Evolutionary conservation across 139 green algal species (phyloP), one percentile per base, ranked within the genome.

Genomic region (Gonium pectorale): DNA sequence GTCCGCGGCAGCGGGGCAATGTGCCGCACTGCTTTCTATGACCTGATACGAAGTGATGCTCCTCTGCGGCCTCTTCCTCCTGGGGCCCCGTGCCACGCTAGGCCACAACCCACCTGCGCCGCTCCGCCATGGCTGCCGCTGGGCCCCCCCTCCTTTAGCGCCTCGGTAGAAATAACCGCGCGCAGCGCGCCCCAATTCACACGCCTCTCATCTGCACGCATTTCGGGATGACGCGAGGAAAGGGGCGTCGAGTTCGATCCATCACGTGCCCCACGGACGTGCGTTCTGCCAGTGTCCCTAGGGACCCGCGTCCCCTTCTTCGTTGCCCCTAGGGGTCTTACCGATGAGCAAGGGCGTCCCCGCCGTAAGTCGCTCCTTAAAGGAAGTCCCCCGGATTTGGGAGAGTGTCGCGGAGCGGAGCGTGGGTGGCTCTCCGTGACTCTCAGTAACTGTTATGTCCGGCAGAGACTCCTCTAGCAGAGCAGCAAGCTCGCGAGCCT

Each of bases 401-500:
- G 73, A 63, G 26, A 54, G 63, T 3, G 73, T 68, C 27, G 46
- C 41, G 2, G 35, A 51, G 8, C 73, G 44, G 9, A 31, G 41
- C 1, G 59, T 2, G 27, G 24, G 8, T 2, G 21, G 40, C 41
- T 59, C 49, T 8, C 27, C 40, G 17, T n/a, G 26, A n/a, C 56
- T 38, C 35, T 70, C 27, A n/a, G n/a, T n/a, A 43, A 95, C 56
- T 27, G 83, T 79, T 33, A 95, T 83, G 35, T 80, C 80, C 15
- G 93, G 89, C 0, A 91, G 81, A 0, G 89, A 88, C 84, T 96
- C 93, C 44, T 92, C 83, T 41, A 96, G 82, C 46, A 96, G 60
- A 21, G 82, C 89, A n/a, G 91, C 91, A n/a, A 96, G 87, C 89
- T 96, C 93, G 0, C 89, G 86, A 3, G 91, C 93, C 51, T 95